Percentiles rank a stretch among this genome's conserved stretches.
Evolutionary conservation across 257 asterid genomes (phyloP).

Genomic region (Primulina eburnea): DNA sequence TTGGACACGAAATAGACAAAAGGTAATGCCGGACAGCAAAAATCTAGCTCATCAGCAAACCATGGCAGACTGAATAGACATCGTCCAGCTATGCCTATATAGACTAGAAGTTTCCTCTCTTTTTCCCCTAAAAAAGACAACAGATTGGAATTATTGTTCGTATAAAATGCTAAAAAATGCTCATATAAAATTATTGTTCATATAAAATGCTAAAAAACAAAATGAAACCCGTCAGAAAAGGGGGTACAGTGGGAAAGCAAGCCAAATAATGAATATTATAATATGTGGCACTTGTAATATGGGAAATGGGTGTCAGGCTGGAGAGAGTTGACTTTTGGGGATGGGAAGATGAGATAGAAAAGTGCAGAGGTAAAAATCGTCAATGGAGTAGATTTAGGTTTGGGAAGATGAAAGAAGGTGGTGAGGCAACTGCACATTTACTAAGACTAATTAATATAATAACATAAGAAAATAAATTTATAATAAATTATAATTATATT

Average conservation of each 20-base stretch:
- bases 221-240: not conserved
- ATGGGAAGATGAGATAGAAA: not conserved
- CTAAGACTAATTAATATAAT: too few species aligned
- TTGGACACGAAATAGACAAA: slow-evolving; percentile 22
- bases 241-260: not conserved
- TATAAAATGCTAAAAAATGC: not conserved
- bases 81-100: slow-evolving; percentile 9
- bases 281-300: not conserved
- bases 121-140: slow-evolving; percentile 8
- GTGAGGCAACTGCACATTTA: not conserved
- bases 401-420: not conserved
- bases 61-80: slow-evolving; percentile 27
- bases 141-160: not conserved
- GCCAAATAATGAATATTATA: not conserved
- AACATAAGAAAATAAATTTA: too few species aligned
- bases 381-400: slow-evolving; percentile 19
- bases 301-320: slow-evolving; percentile 9
- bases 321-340: slow-evolving; percentile 18
- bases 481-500: too few species aligned
- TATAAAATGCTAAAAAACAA: not conserved
- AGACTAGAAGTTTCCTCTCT: slow-evolving; percentile 15
- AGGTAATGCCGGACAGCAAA: slow-evolving; percentile 37
- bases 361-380: not conserved
- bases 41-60: slow-evolving; percentile 30
- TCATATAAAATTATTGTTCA: too few species aligned